Conservation (phyloP, 768 basidiomycete species). For the Pholiota microspora region DNA sequence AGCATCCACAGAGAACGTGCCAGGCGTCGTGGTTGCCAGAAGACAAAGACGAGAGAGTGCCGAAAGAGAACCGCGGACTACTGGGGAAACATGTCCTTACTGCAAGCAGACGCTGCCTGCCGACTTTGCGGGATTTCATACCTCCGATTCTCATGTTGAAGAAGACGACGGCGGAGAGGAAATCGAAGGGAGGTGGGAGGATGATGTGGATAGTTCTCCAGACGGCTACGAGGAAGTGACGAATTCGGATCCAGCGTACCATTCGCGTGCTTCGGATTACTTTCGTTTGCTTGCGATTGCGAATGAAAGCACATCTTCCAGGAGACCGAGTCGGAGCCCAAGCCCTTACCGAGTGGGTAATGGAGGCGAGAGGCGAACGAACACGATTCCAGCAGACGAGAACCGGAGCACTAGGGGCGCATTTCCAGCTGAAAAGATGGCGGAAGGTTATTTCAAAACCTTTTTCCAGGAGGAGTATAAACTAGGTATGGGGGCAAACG, state of each 20-base stretch:
- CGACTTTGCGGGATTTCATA: conserved; percentile 32
- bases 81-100: conserved; percentile 58
- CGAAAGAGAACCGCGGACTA: conserved; percentile 2
- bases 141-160: neutral
- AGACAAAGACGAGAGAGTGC: conserved; percentile 16
- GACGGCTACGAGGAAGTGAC: conserved; percentile 23
- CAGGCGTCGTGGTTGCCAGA: conserved; percentile 22
- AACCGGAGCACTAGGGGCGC: conserved; percentile 24
- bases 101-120: conserved; percentile 62
- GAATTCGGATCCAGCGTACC: conserved; percentile 39
- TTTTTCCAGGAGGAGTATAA: conserved; percentile 91
- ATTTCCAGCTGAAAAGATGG: conserved; percentile 74
- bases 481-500: conserved; percentile 94
- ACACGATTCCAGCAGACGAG: conserved; percentile 8
- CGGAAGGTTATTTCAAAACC: conserved; percentile 88
- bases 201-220: conserved; percentile 2
- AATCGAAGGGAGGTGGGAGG: conserved; percentile 10
- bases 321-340: conserved; percentile 22
- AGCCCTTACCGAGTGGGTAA: conserved; percentile 12
- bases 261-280: conserved; percentile 69
- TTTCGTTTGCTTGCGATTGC: conserved; percentile 75
- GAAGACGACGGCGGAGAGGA: conserved; percentile 5
- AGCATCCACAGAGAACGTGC: conserved; percentile 29
- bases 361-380: conserved; percentile 8
- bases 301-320: conserved; percentile 62